Evolutionary conservation across 129 eudicot species (phyloP).

Genomic region (Gnaphalium uliginosum): DNA sequence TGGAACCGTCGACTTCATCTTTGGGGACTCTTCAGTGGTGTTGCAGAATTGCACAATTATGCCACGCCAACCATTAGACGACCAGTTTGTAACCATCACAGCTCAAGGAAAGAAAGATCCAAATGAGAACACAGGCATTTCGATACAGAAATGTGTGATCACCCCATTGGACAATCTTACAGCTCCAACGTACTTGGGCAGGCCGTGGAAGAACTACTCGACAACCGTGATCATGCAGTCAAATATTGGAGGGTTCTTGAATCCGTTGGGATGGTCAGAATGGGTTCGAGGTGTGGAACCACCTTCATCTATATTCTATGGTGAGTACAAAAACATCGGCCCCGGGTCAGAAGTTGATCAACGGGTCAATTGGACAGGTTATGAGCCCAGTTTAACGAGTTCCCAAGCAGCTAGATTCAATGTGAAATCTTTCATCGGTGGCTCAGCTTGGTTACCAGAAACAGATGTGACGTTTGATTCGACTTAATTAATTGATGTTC

Average conservation of each 20-base stretch:
- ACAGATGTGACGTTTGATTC: constrained; percentile 41
- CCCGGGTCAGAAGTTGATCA: constrained; percentile 41
- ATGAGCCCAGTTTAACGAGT: constrained; percentile 35
- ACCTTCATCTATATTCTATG: constrained; percentile 53
- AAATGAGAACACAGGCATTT: constrained; percentile 55
- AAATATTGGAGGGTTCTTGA: constrained; percentile 47
- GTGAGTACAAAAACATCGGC: constrained; percentile 59
- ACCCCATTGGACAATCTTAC: constrained; percentile 42
- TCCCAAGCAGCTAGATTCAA: constrained; percentile 53
- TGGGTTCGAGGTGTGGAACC: constrained; percentile 59
- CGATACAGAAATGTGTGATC: constrained; percentile 51
- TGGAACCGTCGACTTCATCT: constrained; percentile 81
- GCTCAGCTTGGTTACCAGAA: constrained; percentile 50
- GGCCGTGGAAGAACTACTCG: constrained; percentile 78
- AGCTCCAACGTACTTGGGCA: constrained; percentile 53
- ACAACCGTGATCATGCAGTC: constrained; percentile 67
- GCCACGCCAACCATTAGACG: constrained; percentile 48
- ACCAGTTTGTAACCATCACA: constrained; percentile 59
- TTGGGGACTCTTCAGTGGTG: constrained; percentile 69
- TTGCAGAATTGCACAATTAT: constrained; percentile 57
- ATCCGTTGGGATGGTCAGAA: constrained; percentile 60
- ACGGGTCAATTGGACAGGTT: constrained; percentile 72
- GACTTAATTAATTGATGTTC: constrained; percentile 6
- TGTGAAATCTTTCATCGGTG: constrained; percentile 50
- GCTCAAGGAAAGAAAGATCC: constrained; percentile 73